A percentile compares a stretch with the other conserved stretches of the same genome.
These are phyloP conservation scores for Lepiota subincarnata DNA, from an alignment of 768 basidiomycete species.

Conservation along the genomic window DNA sequence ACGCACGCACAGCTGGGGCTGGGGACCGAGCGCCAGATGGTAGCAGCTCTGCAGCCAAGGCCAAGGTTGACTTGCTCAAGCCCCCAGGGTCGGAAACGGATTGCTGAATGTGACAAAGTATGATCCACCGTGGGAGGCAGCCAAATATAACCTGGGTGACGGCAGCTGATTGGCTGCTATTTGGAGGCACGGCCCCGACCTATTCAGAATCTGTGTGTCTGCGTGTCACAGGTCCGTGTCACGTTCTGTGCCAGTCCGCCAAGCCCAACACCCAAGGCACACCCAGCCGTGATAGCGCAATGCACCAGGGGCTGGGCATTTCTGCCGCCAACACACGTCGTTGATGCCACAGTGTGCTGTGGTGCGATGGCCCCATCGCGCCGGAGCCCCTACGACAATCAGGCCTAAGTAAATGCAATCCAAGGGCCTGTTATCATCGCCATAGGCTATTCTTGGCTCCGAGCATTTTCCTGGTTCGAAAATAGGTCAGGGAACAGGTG, in stretches of 20 bases:
- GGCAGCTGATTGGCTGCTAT: conserved; percentile 29
- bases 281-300: conserved; percentile 1
- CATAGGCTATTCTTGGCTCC: conserved; percentile 23
- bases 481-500: conserved; percentile 32
- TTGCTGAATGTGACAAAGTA: conserved; percentile 8
- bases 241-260: conserved; percentile 14
- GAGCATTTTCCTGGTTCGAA: conserved; percentile 32
- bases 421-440: conserved; percentile 4
- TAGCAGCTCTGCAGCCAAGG: too few species aligned
- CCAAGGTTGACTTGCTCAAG: not conserved
- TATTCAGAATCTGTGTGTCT: conserved; percentile 10
- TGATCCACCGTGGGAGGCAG: conserved; percentile 17
- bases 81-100: conserved; percentile 3
- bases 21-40: too few species aligned
- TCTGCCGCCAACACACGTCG: not conserved
- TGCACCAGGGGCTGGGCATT: not conserved
- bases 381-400: not conserved
- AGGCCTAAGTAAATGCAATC: not conserved
- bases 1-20: too few species aligned
- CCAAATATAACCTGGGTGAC: conserved; percentile 19
- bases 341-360: not conserved
- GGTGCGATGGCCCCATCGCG: not conserved
- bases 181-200: conserved; percentile 22
- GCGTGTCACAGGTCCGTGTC: conserved; percentile 16
- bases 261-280: conserved; percentile 18